phyloP scores from a whole-genome alignment of 1,284 basidiomycete genomes.

The Schizophyllum commune region DNA sequence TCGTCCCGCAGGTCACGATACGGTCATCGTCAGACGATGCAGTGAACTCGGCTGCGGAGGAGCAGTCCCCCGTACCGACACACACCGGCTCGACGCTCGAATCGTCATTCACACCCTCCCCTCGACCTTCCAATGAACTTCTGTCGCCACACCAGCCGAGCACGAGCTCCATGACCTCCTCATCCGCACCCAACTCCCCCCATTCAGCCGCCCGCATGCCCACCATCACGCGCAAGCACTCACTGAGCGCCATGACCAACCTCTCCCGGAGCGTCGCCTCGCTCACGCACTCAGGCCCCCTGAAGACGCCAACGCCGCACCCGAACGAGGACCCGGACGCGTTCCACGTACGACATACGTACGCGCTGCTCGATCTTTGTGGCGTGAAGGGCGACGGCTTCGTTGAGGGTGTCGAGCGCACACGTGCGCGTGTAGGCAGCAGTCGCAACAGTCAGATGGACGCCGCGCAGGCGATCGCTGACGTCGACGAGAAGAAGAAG shows the following conservation, averaged over 20 bases:
- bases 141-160: constrained; percentile 15
- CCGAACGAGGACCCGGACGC: constrained; percentile 77
- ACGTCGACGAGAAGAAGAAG: constrained; percentile 48
- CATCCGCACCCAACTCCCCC: constrained; percentile 25
- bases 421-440: constrained; percentile 70
- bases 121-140: constrained; percentile 8
- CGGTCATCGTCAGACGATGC: not conserved
- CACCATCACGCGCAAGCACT: constrained; percentile 14
- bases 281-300: constrained; percentile 31
- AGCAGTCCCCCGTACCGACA: not conserved
- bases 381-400: constrained; percentile 91
- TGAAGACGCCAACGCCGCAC: constrained; percentile 51
- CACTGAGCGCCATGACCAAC: constrained; percentile 18
- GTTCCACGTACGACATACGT: constrained; percentile 83
- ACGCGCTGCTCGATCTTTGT: constrained; percentile 75
- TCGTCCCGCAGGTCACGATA: not conserved
- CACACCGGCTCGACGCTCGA: constrained; percentile 7
- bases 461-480: constrained; percentile 46
- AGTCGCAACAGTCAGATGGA: constrained; percentile 52
- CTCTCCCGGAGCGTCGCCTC: constrained; percentile 28
- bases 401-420: constrained; percentile 86
- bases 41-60: not conserved
- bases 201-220: constrained; percentile 21
- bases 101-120: constrained; percentile 9
- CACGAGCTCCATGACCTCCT: constrained; percentile 26